Conservation (phyloP, 805 yeast species). For the Candida methanosorbosa region DNA sequence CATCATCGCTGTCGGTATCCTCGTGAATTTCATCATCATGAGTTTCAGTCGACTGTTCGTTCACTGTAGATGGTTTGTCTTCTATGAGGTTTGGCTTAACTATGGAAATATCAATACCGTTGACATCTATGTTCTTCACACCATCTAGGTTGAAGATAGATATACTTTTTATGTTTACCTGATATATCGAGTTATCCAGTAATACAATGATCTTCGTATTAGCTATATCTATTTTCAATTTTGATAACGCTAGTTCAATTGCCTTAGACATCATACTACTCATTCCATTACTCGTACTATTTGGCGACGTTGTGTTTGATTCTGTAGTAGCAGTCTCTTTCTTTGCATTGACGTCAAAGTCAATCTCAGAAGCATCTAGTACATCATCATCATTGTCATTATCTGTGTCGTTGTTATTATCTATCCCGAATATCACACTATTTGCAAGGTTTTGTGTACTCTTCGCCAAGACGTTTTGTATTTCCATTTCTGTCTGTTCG, state of each 20-base stretch:
- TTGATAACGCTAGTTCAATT: slow-evolving; percentile 57
- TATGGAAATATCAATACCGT: slow-evolving; percentile 31
- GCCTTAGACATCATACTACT: slow-evolving; percentile 55
- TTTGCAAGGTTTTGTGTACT: slow-evolving; percentile 71
- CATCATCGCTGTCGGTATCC: slow-evolving; percentile 18
- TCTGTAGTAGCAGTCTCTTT: neutral
- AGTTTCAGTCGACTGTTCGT: slow-evolving; percentile 3
- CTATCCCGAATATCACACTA: slow-evolving; percentile 38
- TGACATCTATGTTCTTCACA: slow-evolving; percentile 29
- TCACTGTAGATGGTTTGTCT: too few relatives aligned
- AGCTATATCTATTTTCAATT: slow-evolving; percentile 41
- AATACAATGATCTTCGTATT: slow-evolving; percentile 40
- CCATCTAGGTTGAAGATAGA: slow-evolving; percentile 36
- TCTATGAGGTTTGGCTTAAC: too few relatives aligned
- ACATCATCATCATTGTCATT: slow-evolving; percentile 16
- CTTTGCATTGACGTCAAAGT: slow-evolving; percentile 3
- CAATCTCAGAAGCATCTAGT: slow-evolving; percentile 3
- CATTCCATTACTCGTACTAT: slow-evolving; percentile 27
- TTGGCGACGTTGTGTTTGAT: neutral
- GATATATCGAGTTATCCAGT: slow-evolving; percentile 33
- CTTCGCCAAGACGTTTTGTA: slow-evolving; percentile 48
- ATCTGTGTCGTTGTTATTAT: slow-evolving; percentile 22
- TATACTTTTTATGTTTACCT: slow-evolving; percentile 23
- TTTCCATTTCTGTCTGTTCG: slow-evolving; percentile 14
- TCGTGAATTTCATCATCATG: slow-evolving; percentile 5